Evolutionary conservation across 1,284 basidiomycete species (phyloP).

Genomic region (Heterobasidion occidentale): DNA sequence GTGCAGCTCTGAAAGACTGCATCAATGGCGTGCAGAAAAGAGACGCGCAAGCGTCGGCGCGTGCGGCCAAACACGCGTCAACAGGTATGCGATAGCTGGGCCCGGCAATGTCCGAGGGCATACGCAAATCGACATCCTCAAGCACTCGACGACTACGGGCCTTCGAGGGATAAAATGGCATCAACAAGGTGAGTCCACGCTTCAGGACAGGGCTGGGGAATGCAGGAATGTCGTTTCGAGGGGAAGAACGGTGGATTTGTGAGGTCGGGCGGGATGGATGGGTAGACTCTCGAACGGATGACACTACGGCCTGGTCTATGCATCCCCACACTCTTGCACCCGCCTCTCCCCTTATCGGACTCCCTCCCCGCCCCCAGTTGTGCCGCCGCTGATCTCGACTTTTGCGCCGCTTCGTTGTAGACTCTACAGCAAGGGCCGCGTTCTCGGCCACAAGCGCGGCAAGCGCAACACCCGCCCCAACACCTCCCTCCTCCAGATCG

Average conservation of each 20-base stretch:
- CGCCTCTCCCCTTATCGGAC: not conserved
- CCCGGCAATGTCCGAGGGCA: constrained; percentile 1
- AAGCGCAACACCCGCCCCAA: constrained; percentile 95
- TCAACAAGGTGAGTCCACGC: constrained; percentile 16
- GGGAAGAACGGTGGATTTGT: not conserved
- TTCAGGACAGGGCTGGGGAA: not conserved
- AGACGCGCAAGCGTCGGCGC: no score
- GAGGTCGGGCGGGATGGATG: constrained; percentile 7
- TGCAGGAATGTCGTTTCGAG: not conserved
- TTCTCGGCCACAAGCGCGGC: constrained; percentile 97
- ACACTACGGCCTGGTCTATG: not conserved
- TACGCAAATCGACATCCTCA: constrained; percentile 3
- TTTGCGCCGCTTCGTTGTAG: constrained; percentile 31
- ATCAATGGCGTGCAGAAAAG: constrained; percentile 25
- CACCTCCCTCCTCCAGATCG: constrained; percentile 94
- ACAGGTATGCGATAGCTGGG: not conserved
- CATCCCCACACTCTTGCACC: constrained; percentile 4
- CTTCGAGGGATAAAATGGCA: constrained; percentile 11
- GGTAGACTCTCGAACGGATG: constrained; percentile 6
- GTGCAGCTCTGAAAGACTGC: constrained; percentile 33
- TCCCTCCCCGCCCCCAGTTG: not conserved
- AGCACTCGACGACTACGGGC: constrained; percentile 8
- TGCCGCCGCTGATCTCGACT: not conserved
- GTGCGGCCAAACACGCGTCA: not conserved
- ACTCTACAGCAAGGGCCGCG: constrained; percentile 96